Conservation (phyloP, 768 basidiomycete genomes). For the Leccinum fibrillosum region DNA sequence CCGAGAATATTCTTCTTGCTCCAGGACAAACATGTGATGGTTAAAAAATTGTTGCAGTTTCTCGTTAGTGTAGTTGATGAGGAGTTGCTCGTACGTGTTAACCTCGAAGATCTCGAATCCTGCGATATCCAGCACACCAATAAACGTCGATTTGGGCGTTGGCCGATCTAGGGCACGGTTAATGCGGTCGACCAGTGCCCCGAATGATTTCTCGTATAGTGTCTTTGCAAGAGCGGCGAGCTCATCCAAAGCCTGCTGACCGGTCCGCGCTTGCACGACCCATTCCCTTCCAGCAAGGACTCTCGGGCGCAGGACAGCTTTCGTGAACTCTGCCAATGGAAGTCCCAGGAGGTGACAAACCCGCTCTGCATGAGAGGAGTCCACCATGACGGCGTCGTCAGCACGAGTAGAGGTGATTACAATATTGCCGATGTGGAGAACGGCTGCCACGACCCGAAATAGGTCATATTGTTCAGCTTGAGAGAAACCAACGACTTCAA, state of each 20-base stretch:
- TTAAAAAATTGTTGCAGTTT: constrained; percentile 98
- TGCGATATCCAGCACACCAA: constrained; percentile 98
- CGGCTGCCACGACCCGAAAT: constrained; percentile 90
- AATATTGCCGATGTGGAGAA: constrained; percentile 96
- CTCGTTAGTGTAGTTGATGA: constrained; percentile 99
- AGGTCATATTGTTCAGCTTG: constrained; percentile 83
- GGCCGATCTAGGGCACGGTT: constrained; percentile 94
- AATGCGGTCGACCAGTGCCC: constrained; percentile 89
- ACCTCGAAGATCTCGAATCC: constrained; percentile 97
- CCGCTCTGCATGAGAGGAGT: constrained; percentile 81
- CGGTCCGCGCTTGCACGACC: constrained; percentile 91
- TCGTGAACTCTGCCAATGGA: constrained; percentile 81
- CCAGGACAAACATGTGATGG: constrained; percentile 99
- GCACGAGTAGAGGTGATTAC: constrained; percentile 72
- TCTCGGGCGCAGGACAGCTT: constrained; percentile 83
- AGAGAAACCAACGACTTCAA: constrained; percentile 89
- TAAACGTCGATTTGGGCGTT: constrained; percentile 88
- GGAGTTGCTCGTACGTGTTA: constrained; percentile 94
- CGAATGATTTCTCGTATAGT: constrained; percentile 96
- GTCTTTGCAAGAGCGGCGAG: constrained; percentile 90
- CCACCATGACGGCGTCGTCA: constrained; percentile 75
- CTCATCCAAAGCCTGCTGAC: constrained; percentile 91
- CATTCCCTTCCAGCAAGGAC: constrained; percentile 95
- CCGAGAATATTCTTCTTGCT: constrained; percentile 97
- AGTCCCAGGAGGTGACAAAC: constrained; percentile 92